Percentiles rank a stretch among this genome's conserved stretches.
Conservation (phyloP, 2,329 filamentous ascomycete genomes). For the Zymoseptoria brevis region DNA sequence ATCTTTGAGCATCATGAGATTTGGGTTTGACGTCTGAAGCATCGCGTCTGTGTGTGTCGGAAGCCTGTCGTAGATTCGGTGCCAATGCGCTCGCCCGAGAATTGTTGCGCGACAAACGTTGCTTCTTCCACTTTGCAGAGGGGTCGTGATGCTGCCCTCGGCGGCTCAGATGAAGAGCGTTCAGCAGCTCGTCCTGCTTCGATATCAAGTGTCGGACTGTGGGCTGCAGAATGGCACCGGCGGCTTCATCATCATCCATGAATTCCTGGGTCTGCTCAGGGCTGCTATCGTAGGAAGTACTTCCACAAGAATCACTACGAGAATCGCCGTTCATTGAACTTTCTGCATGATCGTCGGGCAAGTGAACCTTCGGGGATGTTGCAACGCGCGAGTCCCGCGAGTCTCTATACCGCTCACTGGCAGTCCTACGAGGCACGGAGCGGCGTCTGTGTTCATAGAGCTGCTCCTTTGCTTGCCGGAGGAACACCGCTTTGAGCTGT, state of each 20-base stretch:
- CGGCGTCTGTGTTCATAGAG: constrained; percentile 2
- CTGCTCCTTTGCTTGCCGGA: constrained; percentile 59
- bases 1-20: neutral
- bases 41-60: constrained; percentile 3
- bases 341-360: neutral
- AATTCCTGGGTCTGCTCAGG: constrained; percentile 41
- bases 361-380: neutral
- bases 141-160: constrained; percentile 16
- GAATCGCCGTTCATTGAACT: neutral
- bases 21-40: neutral
- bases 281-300: neutral
- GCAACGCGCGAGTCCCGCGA: neutral
- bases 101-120: constrained; percentile 7
- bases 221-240: constrained; percentile 57
- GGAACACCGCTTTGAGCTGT: constrained; percentile 56
- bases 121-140: constrained; percentile 1
- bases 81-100: neutral
- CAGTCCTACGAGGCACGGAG: neutral
- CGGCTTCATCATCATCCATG: constrained; percentile 63
- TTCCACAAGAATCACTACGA: neutral
- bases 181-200: constrained; percentile 61
- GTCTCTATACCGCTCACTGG: neutral
- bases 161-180: constrained; percentile 55
- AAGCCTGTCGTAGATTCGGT: neutral
- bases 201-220: constrained; percentile 61